Evolutionary conservation across 2,329 filamentous ascomycete species (phyloP).

Genomic region (Didymella segeticola): DNA sequence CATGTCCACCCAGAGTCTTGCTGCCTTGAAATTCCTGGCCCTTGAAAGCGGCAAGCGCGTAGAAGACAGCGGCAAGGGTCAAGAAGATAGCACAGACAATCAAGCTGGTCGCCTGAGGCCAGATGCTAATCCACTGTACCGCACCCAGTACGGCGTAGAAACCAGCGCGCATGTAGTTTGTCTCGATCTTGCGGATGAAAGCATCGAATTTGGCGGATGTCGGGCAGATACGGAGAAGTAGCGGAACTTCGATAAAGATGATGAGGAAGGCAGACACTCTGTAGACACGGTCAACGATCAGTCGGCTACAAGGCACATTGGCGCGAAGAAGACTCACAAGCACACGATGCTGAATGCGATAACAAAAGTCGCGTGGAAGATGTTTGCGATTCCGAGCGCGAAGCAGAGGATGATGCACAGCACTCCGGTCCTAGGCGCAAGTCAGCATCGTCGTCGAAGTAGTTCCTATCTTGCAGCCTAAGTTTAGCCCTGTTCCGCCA

Average conservation of each 20-base stretch:
- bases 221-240: constrained; percentile 96
- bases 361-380: constrained; percentile 66
- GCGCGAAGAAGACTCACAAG: constrained; percentile 48
- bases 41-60: constrained; percentile 78
- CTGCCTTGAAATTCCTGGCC: constrained; percentile 87
- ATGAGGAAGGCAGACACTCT: constrained; percentile 58
- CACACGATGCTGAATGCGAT: constrained; percentile 65
- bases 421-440: constrained; percentile 58
- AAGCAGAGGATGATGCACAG: constrained; percentile 70
- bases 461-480: not conserved
- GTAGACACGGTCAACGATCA: constrained; percentile 20
- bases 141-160: constrained; percentile 83
- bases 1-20: constrained; percentile 93
- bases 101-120: constrained; percentile 69
- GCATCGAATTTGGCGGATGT: constrained; percentile 88
- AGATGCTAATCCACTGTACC: constrained; percentile 83
- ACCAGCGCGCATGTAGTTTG: constrained; percentile 94
- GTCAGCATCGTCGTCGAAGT: constrained; percentile 20
- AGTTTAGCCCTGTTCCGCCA: not conserved
- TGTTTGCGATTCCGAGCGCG: constrained; percentile 71
- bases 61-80: constrained; percentile 78
- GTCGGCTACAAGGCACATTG: not conserved
- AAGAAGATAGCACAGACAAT: constrained; percentile 88
- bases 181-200: constrained; percentile 89
- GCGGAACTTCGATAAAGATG: constrained; percentile 74